These are phyloP conservation scores for Psilocybe cubensis DNA, from an alignment of 768 basidiomycete genomes.

Conservation along the genomic window DNA sequence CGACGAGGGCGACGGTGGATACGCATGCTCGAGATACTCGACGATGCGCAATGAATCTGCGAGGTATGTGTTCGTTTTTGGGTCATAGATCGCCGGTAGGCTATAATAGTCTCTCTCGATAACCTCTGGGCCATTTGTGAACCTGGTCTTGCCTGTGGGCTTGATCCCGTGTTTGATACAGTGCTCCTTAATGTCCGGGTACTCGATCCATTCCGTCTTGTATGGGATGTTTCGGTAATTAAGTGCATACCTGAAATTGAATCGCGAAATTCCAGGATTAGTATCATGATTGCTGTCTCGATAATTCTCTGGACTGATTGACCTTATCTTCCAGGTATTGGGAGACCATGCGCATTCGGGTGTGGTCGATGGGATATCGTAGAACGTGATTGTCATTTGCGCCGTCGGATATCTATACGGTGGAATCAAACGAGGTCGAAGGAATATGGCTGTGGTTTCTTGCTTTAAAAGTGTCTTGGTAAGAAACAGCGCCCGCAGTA, in stretches of 20 bases:
- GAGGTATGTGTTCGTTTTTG: conserved; percentile 37
- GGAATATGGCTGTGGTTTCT: no score
- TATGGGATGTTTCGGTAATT: conserved; percentile 41
- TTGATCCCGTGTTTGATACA: conserved; percentile 38
- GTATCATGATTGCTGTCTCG: not conserved
- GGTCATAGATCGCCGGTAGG: conserved; percentile 53
- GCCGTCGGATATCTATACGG: not conserved
- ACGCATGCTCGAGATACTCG: conserved; percentile 51
- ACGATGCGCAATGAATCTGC: conserved; percentile 52
- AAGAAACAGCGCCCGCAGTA: not conserved
- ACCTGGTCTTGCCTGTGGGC: conserved; percentile 27
- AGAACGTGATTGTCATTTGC: conserved; percentile 26
- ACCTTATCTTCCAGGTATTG: conserved; percentile 39
- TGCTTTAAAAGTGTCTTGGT: no score
- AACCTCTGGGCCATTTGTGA: conserved; percentile 25
- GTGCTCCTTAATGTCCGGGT: conserved; percentile 45
- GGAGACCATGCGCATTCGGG: conserved; percentile 35
- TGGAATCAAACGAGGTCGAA: no score
- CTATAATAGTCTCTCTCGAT: conserved; percentile 37
- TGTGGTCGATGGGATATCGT: conserved; percentile 37
- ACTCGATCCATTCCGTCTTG: conserved; percentile 54
- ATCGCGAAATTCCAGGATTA: not conserved
- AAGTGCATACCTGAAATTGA: conserved; percentile 27
- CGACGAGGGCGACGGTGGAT: conserved; percentile 45
- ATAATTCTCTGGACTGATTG: not conserved